Conservation (phyloP, 352 stramenopile species). For the Thalassiosira livingstoniorum region DNA sequence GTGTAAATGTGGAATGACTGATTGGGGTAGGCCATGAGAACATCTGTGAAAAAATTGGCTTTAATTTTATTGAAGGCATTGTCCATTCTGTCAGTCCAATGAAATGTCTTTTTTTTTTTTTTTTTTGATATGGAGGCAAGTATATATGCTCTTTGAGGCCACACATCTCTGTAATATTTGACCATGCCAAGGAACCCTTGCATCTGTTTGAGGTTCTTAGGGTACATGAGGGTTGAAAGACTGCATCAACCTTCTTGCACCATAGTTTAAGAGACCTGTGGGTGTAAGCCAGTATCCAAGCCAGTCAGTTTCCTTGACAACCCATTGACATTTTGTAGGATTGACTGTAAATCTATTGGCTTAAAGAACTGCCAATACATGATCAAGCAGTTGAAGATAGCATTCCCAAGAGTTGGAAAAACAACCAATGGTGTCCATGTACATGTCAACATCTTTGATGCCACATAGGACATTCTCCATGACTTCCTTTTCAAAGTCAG, state of each 20-base stretch:
- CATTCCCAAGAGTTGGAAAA: slow-evolving; percentile 48
- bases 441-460: slow-evolving; percentile 39
- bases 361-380: slow-evolving; percentile 33
- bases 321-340: slow-evolving; percentile 64
- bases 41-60: neutral
- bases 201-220: slow-evolving; percentile 37
- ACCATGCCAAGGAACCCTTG: slow-evolving; percentile 49
- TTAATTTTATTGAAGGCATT: slow-evolving; percentile 6
- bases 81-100: neutral
- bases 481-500: slow-evolving; percentile 54
- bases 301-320: slow-evolving; percentile 62
- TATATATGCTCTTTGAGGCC: slow-evolving; percentile 8
- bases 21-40: neutral
- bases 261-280: slow-evolving; percentile 49
- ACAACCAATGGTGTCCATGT: slow-evolving; percentile 61
- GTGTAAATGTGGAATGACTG: neutral
- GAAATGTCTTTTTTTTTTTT: neutral
- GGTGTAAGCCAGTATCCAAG: slow-evolving; percentile 61
- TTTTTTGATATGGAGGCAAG: neutral
- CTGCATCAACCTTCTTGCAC: slow-evolving; percentile 58
- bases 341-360: no score
- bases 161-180: slow-evolving; percentile 21
- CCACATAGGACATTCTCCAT: slow-evolving; percentile 52
- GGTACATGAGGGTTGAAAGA: slow-evolving; percentile 47
- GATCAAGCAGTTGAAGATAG: slow-evolving; percentile 30